Percentiles rank a stretch among this genome's conserved stretches.
Conservation (phyloP, 2,329 filamentous ascomycete species). For the Claviceps sorghi region DNA sequence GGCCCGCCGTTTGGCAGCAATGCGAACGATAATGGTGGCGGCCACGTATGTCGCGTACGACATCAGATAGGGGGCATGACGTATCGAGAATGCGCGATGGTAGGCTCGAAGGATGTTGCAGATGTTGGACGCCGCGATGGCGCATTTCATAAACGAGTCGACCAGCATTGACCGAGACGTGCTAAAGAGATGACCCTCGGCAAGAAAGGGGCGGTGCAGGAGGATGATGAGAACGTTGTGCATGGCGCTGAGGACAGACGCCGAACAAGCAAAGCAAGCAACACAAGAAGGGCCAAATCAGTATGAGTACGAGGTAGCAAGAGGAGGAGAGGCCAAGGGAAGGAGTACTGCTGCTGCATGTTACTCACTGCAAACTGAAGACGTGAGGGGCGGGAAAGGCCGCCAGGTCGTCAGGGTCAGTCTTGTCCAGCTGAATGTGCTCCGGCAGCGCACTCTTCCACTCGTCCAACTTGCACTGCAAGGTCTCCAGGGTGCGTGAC, state of each 20-base stretch:
- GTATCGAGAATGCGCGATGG: slow-evolving; percentile 28
- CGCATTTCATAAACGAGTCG: slow-evolving; percentile 30
- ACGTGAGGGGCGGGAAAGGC: slow-evolving; percentile 27
- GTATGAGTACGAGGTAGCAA: not conserved
- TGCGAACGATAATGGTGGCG: slow-evolving; percentile 36
- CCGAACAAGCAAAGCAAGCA: too few relatives aligned
- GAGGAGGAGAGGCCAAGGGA: too few relatives aligned
- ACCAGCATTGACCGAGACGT: slow-evolving; percentile 25
- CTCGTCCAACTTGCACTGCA: slow-evolving; percentile 25
- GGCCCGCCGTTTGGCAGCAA: slow-evolving; percentile 29
- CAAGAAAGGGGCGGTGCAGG: slow-evolving; percentile 37
- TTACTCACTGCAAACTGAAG: slow-evolving; percentile 25
- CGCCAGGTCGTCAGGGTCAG: slow-evolving; percentile 9
- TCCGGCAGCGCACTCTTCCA: slow-evolving; percentile 28
- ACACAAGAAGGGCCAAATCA: not conserved
- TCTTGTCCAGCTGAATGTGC: slow-evolving; percentile 25
- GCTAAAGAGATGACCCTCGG: slow-evolving; percentile 32
- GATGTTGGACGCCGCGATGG: slow-evolving; percentile 30
- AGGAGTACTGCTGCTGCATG: not conserved
- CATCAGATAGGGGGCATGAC: slow-evolving; percentile 35
- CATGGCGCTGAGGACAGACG: not conserved
- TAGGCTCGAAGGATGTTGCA: slow-evolving; percentile 29
- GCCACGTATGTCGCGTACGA: slow-evolving; percentile 41
- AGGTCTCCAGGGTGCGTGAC: slow-evolving; percentile 18
- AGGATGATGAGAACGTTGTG: slow-evolving; percentile 34